These are phyloP conservation scores for Mycena galericulata DNA, from an alignment of 768 basidiomycete genomes.

Conservation along the genomic window DNA sequence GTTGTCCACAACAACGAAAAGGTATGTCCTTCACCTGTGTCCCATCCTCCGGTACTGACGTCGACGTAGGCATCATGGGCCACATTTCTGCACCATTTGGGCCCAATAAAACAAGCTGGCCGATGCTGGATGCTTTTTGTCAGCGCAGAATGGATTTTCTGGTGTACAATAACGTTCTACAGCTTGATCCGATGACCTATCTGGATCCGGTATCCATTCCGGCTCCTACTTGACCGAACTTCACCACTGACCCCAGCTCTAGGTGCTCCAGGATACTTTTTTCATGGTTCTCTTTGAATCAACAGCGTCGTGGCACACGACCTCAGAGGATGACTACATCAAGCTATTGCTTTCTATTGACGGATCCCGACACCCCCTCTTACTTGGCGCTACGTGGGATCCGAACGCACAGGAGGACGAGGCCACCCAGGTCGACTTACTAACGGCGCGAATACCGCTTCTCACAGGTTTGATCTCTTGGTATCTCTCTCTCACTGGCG, in stretches of 20 bases:
- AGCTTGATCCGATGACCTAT: constrained; percentile 72
- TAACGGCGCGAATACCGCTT: constrained; percentile 44
- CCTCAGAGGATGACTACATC: constrained; percentile 70
- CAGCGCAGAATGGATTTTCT: constrained; percentile 71
- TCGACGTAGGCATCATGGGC: constrained; percentile 66
- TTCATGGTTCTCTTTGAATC: constrained; percentile 65
- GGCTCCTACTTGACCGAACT: neutral
- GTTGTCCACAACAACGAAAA: constrained; percentile 53
- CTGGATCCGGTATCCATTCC: constrained; percentile 44
- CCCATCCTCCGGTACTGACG: neutral
- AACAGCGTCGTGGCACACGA: constrained; percentile 59
- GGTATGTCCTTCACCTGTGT: constrained; percentile 35
- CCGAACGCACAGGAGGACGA: constrained; percentile 37
- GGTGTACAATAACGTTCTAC: constrained; percentile 68
- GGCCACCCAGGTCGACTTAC: constrained; percentile 46
- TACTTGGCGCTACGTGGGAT: constrained; percentile 45
- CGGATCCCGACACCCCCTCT: constrained; percentile 63
- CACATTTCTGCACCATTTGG: constrained; percentile 61
- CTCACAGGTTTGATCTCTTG: constrained; percentile 8
- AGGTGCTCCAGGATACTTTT: constrained; percentile 64
- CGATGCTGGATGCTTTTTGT: constrained; percentile 53
- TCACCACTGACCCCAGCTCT: constrained; percentile 12
- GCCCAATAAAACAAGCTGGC: constrained; percentile 65
- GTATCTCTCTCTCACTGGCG: constrained; percentile 23
- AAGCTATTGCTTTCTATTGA: constrained; percentile 70